phyloP scores from a whole-genome alignment of 1,139 yeast genomes.

The Pneumocystis sp. region DNA sequence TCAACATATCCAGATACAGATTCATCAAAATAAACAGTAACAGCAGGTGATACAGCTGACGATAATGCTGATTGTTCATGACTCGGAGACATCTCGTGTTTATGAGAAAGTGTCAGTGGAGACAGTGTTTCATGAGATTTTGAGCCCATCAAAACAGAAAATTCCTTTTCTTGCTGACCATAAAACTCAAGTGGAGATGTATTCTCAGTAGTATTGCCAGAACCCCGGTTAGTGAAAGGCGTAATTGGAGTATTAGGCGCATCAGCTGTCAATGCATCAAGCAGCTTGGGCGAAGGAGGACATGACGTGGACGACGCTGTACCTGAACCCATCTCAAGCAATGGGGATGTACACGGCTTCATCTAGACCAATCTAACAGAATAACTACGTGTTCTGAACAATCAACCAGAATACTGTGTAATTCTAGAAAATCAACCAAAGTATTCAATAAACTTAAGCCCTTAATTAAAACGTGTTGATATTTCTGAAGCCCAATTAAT shows the following conservation, averaged over 20 bases:
- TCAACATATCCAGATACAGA: neutral
- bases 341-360: neutral
- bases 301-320: neutral
- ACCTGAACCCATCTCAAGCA: neutral
- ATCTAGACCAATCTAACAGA: neutral
- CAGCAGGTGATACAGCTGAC: neutral
- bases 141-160: neutral
- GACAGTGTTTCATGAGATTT: neutral
- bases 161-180: neutral
- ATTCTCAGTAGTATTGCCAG: neutral
- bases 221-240: neutral
- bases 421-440: too few species aligned
- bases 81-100: neutral
- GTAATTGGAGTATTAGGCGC: neutral
- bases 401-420: neutral
- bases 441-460: too few species aligned
- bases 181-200: neutral
- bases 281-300: neutral
- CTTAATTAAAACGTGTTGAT: too few species aligned
- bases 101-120: neutral
- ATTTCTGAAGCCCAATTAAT: too few species aligned
- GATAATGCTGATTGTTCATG: neutral
- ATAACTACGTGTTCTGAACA: too few species aligned
- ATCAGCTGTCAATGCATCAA: neutral
- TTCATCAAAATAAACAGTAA: neutral